Evolutionary conservation across 2,329 filamentous ascomycete genomes (phyloP), one percentile per base, ranked within the genome.

Genomic region (Fusarium buharicum): DNA sequence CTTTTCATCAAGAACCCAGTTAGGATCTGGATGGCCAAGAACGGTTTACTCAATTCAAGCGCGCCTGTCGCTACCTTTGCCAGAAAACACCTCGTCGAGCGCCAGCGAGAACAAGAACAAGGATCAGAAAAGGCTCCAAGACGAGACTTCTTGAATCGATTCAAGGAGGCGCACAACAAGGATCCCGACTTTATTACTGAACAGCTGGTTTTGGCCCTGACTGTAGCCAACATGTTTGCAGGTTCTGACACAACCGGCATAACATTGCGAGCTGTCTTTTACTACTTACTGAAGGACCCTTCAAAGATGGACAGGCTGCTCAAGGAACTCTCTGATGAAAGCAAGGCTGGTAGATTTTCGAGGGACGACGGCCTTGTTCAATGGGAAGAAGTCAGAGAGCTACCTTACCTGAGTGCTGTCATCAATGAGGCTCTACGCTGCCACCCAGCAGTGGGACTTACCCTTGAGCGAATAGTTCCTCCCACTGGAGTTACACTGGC

Each of bases 171-270:
- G 2, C 85, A 84, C 50, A 81, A 86, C 67, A 82, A 86, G 36
- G 84, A 88, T 41, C 88, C 88, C 0, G 84, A 87, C 3, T 88
- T 91, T 75, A 90, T 92, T 84, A 86, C 81, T 27, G 86, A 90
- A 68, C 81, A 80, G 9, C 81, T 89, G 13, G 88, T 92, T n/a
- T 83, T 89, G 62, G 54, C 41, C n/a, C 24, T 57, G 75, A 88
- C 87, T 45, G 84, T 87, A 20, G 86, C 81, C 59, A 90, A 90
- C 86, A 83, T 83, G 9, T 85, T 90, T 67, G 91, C 91, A 2
- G 90, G 90, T 4, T 89, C 85, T 11, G 90, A 93, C 75, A 93
- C 90, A 3, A 93, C 91, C 0, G 90, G 88, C 38, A 93, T 93
- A 72, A 86, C 84, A 14, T 79, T 93, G 0, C 83, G 84, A 9